Base-by-base conservation (phyloP, 805 yeast genomes). In the Lipomyces sp. region DNA sequence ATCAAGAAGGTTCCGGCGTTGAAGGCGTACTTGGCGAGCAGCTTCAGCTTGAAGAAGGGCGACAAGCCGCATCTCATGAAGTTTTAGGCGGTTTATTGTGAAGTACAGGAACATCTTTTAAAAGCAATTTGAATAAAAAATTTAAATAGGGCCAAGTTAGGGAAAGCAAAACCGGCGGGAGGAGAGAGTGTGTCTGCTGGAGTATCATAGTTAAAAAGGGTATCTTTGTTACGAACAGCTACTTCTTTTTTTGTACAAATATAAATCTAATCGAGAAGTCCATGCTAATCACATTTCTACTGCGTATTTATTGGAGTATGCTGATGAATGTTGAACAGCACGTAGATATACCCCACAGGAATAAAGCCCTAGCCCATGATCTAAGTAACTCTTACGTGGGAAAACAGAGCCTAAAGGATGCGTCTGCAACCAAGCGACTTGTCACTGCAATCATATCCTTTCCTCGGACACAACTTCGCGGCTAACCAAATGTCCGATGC, bases 31-130 rank as follows among this genome's bases (percentile, higher is more conserved):
- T 83, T 91, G 73, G 84, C 96, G 66, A 74, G 96, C 68, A 79
- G 95, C 65, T 91, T 91, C 90, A 85, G 96, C 67, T 84, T 93
- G 78, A 90, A 88, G 86, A 82, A 80, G 78, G 98, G 98, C 77
- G 98, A 91, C 82, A 88, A 60, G 77, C 98, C 98, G 71, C 98
- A 91, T 78, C 83, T 86, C 74, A 86, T 93, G 84, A 88, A 86
- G 81, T 91, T 93, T 78, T 91, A 89, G 84, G 67, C 49, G 29
- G 40, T 10, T 7, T 43, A 7, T 32, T 31, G 34, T 31, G 14
- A 13, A 31, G 34, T 31, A 13, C 14, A 31, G 34, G 11, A 31
- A 13, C 34, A 31, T 13, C 14, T 31, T 32, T 19, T 22, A 21
- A 31, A 42, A 23, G 28, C 23, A 43, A 41, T n/a, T 43, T 24